phyloP scores from a whole-genome alignment of 768 basidiomycete species.

The Hortiboletus campestris region DNA sequence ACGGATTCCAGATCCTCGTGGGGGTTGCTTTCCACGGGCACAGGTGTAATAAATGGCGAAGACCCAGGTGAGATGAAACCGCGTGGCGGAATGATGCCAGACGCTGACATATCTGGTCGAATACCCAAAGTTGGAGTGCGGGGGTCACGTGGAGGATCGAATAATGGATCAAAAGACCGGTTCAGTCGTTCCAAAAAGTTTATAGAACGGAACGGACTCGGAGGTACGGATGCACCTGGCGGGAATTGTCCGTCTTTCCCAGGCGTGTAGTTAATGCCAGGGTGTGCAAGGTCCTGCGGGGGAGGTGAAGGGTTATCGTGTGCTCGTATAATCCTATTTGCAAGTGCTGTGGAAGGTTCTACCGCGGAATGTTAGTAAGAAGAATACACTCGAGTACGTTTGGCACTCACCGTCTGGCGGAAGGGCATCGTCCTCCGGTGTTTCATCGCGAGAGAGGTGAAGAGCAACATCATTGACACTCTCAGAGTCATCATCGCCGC shows the following conservation, averaged over 20 bases:
- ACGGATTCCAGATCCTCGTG: neutral
- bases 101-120: neutral
- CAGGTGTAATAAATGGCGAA: slow-evolving; percentile 24
- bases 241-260: slow-evolving; percentile 19
- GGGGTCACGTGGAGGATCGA: neutral
- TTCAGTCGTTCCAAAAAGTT: slow-evolving; percentile 30
- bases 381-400: neutral
- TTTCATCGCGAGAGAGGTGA: slow-evolving; percentile 39
- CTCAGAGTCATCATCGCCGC: slow-evolving; percentile 34
- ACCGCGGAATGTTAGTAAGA: slow-evolving; percentile 6
- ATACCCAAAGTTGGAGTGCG: neutral
- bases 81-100: slow-evolving; percentile 16
- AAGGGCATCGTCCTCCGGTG: slow-evolving; percentile 46
- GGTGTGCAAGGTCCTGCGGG: slow-evolving; percentile 31
- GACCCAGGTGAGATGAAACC: slow-evolving; percentile 45
- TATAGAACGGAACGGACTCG: slow-evolving; percentile 33
- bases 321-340: slow-evolving; percentile 63
- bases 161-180: slow-evolving; percentile 11
- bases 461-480: slow-evolving; percentile 23
- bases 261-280: slow-evolving; percentile 14
- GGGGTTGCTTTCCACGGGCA: neutral
- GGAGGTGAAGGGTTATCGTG: slow-evolving; percentile 77
- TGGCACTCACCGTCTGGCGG: slow-evolving; percentile 44
- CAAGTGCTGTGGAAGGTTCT: slow-evolving; percentile 71
- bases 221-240: slow-evolving; percentile 18